Evolutionary conservation across 306 rosid genomes (phyloP).

Genomic region (Gleditsia sinensis): DNA sequence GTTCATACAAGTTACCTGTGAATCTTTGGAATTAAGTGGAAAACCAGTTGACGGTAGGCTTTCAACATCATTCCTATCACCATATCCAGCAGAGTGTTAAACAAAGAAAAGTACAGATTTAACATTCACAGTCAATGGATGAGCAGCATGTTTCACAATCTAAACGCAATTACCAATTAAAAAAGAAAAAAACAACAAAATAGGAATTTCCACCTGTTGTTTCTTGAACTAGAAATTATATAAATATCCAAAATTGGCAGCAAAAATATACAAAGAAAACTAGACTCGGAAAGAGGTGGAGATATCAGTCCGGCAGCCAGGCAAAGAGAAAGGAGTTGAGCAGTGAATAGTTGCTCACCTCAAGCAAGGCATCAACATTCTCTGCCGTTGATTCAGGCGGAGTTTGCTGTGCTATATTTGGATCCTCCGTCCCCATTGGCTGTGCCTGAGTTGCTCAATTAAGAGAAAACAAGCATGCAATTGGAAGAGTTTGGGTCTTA

Average conservation of each 20-base stretch:
- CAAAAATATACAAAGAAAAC: too few species aligned
- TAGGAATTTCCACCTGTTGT: too few species aligned
- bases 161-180: neutral
- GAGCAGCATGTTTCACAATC: neutral
- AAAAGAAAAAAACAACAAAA: too few species aligned
- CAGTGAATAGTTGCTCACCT: constrained; percentile 26
- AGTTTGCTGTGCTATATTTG: constrained; percentile 23
- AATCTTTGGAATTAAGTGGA: constrained; percentile 74
- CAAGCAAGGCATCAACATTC: constrained; percentile 56
- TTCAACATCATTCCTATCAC: constrained; percentile 62
- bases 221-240: neutral
- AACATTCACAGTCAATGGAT: neutral
- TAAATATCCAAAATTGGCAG: neutral
- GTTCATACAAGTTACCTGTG: constrained; percentile 27
- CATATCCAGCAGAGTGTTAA: constrained; percentile 73
- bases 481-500: too few species aligned
- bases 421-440: constrained; percentile 46
- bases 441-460: neutral
- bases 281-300: too few species aligned
- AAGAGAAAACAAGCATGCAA: neutral
- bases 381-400: constrained; percentile 34
- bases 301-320: too few species aligned
- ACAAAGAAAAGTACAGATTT: neutral
- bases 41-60: constrained; percentile 58
- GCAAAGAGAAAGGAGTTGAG: neutral